These are phyloP conservation scores for Penicillium palitans DNA, from an alignment of 2,329 filamentous ascomycete species.

Conservation along the genomic window DNA sequence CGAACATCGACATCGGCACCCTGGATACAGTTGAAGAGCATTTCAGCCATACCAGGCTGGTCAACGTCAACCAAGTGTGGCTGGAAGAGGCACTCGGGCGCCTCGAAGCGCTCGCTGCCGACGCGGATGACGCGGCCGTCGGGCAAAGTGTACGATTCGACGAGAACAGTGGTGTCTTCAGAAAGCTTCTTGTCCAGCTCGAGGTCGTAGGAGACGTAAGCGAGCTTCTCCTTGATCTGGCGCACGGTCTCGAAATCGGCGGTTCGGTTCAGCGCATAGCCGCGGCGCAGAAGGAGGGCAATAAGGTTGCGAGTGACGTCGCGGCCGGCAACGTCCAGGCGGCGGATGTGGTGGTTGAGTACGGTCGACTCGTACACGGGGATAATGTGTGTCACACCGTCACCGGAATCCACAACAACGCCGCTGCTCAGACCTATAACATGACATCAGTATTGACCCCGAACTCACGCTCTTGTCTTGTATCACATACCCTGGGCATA, in stretches of 20 bases:
- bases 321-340: constrained; percentile 91
- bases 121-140: constrained; percentile 95
- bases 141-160: constrained; percentile 95
- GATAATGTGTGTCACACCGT: constrained; percentile 97
- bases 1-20: constrained; percentile 92
- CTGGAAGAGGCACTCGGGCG: constrained; percentile 97
- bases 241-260: constrained; percentile 98
- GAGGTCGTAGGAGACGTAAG: constrained; percentile 98
- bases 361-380: constrained; percentile 98
- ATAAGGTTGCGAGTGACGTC: constrained; percentile 99
- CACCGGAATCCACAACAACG: constrained; percentile 97
- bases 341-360: constrained; percentile 90
- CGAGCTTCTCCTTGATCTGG: constrained; percentile 99
- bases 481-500: constrained; percentile 82
- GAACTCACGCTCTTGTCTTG: neutral
- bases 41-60: constrained; percentile 93
- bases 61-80: constrained; percentile 97
- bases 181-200: constrained; percentile 93
- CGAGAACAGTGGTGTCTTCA: constrained; percentile 94
- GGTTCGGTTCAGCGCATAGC: constrained; percentile 95
- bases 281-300: constrained; percentile 85
- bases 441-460: constrained; percentile 7
- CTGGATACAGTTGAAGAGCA: constrained; percentile 99
- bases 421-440: constrained; percentile 74
- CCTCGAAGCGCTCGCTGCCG: constrained; percentile 95